Evolutionary conservation across 345 rosid species (phyloP).

Genomic region (Moricandia moricandioides): DNA sequence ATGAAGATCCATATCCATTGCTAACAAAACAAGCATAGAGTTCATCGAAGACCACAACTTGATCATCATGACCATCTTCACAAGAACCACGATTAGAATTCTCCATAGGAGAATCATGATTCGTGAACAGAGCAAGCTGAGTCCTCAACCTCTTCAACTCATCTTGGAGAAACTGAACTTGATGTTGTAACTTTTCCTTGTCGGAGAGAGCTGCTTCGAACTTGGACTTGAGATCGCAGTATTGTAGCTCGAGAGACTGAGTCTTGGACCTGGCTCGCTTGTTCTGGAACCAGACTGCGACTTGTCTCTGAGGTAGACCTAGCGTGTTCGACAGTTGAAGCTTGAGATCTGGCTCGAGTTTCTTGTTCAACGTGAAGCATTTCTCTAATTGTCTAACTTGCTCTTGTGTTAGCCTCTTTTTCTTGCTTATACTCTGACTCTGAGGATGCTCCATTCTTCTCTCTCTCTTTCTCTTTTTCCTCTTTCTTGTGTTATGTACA

Average conservation of each 20-base stretch:
- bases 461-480: neutral
- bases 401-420: slow-evolving; percentile 66
- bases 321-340: slow-evolving; percentile 64
- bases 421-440: slow-evolving; percentile 34
- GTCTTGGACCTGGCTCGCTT: slow-evolving; percentile 89
- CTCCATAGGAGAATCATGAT: slow-evolving; percentile 31
- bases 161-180: slow-evolving; percentile 57
- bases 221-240: slow-evolving; percentile 48
- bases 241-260: slow-evolving; percentile 67
- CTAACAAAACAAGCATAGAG: slow-evolving; percentile 64
- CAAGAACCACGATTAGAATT: slow-evolving; percentile 36
- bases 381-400: slow-evolving; percentile 72
- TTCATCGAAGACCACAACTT: slow-evolving; percentile 58
- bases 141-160: slow-evolving; percentile 59
- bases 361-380: slow-evolving; percentile 64
- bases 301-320: slow-evolving; percentile 71
- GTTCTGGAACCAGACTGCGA: slow-evolving; percentile 96
- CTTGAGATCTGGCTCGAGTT: slow-evolving; percentile 72
- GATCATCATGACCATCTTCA: slow-evolving; percentile 35
- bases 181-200: slow-evolving; percentile 59
- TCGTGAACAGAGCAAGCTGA: slow-evolving; percentile 38
- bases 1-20: slow-evolving; percentile 45
- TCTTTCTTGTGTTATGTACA: slow-evolving; percentile 11
- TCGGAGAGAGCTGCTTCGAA: slow-evolving; percentile 55
- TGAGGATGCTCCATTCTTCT: slow-evolving; percentile 24